These are phyloP conservation scores for Mastigamoeba balamuthi DNA, from an alignment of 78 protist genomes.

Conservation along the genomic window DNA sequence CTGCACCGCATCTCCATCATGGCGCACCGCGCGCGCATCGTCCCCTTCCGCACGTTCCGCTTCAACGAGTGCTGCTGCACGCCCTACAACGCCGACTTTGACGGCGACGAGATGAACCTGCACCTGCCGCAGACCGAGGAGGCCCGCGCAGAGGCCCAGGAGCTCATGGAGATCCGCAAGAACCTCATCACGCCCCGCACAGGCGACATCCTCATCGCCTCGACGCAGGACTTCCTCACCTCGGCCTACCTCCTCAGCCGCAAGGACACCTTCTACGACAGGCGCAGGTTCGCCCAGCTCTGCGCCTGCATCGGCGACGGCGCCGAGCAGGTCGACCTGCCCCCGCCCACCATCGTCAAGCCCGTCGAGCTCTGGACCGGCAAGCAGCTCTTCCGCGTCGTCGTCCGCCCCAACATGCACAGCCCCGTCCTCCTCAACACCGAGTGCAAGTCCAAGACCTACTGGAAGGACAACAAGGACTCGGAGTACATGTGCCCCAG, in stretches of 20 bases:
- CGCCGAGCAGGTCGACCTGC: slow-evolving; percentile 57
- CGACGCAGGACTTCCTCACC: slow-evolving; percentile 89
- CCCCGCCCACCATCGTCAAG: slow-evolving; percentile 77
- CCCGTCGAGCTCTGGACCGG: slow-evolving; percentile 98
- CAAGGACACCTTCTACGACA: slow-evolving; percentile 74
- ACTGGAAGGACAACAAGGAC: slow-evolving; percentile 18
- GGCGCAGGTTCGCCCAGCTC: slow-evolving; percentile 47
- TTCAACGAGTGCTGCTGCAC: slow-evolving; percentile 97
- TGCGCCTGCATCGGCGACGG: slow-evolving; percentile 51
- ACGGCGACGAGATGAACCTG: slow-evolving; percentile 95
- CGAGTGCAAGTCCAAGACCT: slow-evolving; percentile 37
- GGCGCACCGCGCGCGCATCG: slow-evolving; percentile 71
- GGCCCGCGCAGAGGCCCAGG: slow-evolving; percentile 93
- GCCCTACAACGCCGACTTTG: slow-evolving; percentile 99
- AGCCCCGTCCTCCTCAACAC: slow-evolving; percentile 38
- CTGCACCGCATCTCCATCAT: slow-evolving; percentile 93
- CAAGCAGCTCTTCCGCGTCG: slow-evolving; percentile 83
- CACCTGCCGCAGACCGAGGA: slow-evolving; percentile 90
- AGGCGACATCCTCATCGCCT: slow-evolving; percentile 93
- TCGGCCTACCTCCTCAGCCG: slow-evolving; percentile 75
- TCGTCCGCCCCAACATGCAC: slow-evolving; percentile 53
- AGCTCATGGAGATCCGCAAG: slow-evolving; percentile 66
- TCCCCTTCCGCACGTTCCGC: slow-evolving; percentile 94
- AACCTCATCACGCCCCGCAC: slow-evolving; percentile 94
- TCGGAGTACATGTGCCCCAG: slow-evolving; percentile 62